Conservation (phyloP, 164 flowering plant species). For the Magnolia officinalis region DNA sequence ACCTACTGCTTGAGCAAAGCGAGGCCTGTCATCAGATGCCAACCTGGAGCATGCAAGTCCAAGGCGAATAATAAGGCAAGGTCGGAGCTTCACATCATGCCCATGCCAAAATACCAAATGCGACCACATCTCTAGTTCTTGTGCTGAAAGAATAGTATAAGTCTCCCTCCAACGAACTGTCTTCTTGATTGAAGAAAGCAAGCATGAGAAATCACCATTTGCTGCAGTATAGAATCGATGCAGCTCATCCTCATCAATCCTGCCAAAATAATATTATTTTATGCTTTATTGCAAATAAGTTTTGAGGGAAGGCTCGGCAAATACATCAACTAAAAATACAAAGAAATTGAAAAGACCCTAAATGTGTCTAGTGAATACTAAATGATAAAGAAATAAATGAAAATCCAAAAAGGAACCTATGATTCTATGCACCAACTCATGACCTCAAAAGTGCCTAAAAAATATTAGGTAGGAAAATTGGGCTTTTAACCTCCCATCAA, state of each 20-base stretch:
- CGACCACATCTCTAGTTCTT: conserved; percentile 80
- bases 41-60: conserved; percentile 71
- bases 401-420: no score
- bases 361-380: not conserved
- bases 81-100: conserved; percentile 56
- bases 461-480: no score
- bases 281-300: not conserved
- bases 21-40: conserved; percentile 57
- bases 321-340: not conserved
- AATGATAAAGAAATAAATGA: not conserved
- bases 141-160: conserved; percentile 58
- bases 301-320: not conserved
- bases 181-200: conserved; percentile 68
- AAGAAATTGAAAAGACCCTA: not conserved
- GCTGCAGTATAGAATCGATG: conserved; percentile 69
- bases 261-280: conserved; percentile 13
- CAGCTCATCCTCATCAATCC: conserved; percentile 76
- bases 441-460: no score
- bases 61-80: conserved; percentile 82
- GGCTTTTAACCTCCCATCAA: no score
- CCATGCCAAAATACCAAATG: conserved; percentile 90
- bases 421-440: no score
- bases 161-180: conserved; percentile 91
- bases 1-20: conserved; percentile 88
- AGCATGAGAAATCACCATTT: conserved; percentile 60